Percentiles rank a stretch among this genome's conserved stretches.
These are phyloP conservation scores for Odontarrhena argentea DNA, from an alignment of 345 rosid species.

Conservation along the genomic window DNA sequence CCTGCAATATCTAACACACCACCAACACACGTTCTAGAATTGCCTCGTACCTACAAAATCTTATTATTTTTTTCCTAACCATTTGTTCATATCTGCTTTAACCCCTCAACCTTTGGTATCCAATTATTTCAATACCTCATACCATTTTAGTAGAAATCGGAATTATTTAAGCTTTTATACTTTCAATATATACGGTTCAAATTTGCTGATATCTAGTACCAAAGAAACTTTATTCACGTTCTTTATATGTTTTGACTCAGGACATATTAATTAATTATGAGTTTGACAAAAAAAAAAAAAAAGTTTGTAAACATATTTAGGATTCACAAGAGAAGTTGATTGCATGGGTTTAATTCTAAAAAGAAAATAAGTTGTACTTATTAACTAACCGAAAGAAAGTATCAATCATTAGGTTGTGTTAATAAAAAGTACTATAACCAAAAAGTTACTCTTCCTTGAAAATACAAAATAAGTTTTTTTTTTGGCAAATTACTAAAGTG, in stretches of 20 bases:
- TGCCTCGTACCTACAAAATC: slow-evolving; percentile 41
- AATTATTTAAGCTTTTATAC: neutral
- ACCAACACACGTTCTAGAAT: slow-evolving; percentile 41
- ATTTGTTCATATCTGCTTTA: slow-evolving; percentile 29
- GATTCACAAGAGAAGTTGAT: neutral
- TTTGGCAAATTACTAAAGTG: neutral
- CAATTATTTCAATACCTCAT: slow-evolving; percentile 11
- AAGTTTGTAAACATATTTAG: neutral
- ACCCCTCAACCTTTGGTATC: slow-evolving; percentile 15
- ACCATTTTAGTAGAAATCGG: slow-evolving; percentile 14
- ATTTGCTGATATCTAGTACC: neutral
- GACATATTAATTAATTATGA: neutral
- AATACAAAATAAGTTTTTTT: neutral
- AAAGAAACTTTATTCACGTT: neutral
- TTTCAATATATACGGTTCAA: neutral
- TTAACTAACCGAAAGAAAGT: neutral
- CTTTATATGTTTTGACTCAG: neutral
- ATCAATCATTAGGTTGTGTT: neutral
- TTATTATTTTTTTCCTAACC: slow-evolving; percentile 13
- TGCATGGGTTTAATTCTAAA: slow-evolving; percentile 3
- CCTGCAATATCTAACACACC: slow-evolving; percentile 37
- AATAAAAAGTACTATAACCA: no score
- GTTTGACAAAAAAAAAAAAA: neutral
- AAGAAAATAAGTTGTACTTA: neutral
- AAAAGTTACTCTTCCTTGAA: no score